Base-by-base conservation (phyloP, 2,329 filamentous ascomycete species). In the Epichloe uncinata region DNA sequence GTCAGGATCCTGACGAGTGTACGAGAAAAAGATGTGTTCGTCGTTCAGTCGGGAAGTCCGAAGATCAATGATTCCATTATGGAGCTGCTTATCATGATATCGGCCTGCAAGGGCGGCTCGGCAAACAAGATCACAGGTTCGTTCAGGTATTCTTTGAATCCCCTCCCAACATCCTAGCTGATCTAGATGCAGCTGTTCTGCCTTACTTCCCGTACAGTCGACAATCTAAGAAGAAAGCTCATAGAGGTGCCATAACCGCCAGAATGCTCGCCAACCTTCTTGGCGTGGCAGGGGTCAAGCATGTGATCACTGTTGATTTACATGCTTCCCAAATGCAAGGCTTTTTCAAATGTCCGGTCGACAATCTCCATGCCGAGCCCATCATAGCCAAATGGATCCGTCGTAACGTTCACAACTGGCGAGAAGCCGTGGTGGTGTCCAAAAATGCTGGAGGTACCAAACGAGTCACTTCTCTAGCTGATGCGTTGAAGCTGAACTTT, bases 281-380 rank as follows among this genome's bases (percentile, higher is more conserved):
- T 58, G 80, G 86, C 53, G 86, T 98, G 51, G 93, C 93, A 47
- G 93, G 20, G 93, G 89, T 98, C 57, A 89, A 95, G 69, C 93
- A 98, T 73, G 87, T 98, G 66, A 90, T 98, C 61, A 98, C 93
- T 15, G 85, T 98, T 63, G 93, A 98, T 64, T 78, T 98, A 33
- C 93, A 98, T 71, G 87, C 87, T 48, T 89, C 86, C n/a, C 93
- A 97, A 71, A 97, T 97, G 88, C 93, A 98, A 70, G 93, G 93
- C 52, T 98, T 98, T 72, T 98, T 98, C 77, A 87, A 87, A 63
- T 95, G 91, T 59, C 93, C 93, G 0, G 91, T 98, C 53, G 93
- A 98, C 69, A 97, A 98, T 63, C 82, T 98, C 48, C 88, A 95
- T 60, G 93, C 93, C 47, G 93, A 98, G 66, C 91, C 93, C 15